Evolutionary conservation across 768 basidiomycete species (phyloP), one percentile per base, ranked within the genome.

Genomic region (Russula sp.): DNA sequence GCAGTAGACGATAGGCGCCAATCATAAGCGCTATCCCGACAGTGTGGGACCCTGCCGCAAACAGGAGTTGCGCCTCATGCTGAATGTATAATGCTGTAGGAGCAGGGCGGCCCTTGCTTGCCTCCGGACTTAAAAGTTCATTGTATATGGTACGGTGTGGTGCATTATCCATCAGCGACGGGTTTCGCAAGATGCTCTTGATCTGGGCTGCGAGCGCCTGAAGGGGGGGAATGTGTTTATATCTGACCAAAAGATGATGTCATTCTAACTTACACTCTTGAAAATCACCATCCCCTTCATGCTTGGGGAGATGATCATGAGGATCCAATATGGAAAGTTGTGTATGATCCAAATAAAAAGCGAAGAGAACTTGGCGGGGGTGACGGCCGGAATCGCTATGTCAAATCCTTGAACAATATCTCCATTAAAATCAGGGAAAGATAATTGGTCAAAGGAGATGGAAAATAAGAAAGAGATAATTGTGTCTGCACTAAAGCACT

Each of bases 401-500:
- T 75, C 71, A 36, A 77, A 71, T 38, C 70, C 69, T 18, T 72
- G 39, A 11, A 78, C 60, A 7, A 78, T 56, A 5, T 74, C 74
- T 20, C 73, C 69, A 14, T 66, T 65, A 60, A 81, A 80, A 14
- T 70, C 69, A 3, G 69, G 70, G 41, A 60, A 66, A 22, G 72
- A 69, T 16, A 78, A 68, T 7, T 73, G 69, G 49, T 75, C 68
- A 34, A 71, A 61, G 22, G 69, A 73, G 32, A 69, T 66, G 9
- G 73, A 71, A 54, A 80, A 79, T 61, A 75, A 76, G 63, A 78
- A 77, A 8, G 25, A 29, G 25, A 3, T 29, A 29, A 81, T 76
- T 50, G 78, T 73, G 62, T 79, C 79, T 62, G 78, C 66, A 11
- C 77, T 73, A 14, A 73, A 70, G 38, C 76, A 76, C 38, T 77